Conservation (phyloP, 768 basidiomycete species). For the Boletus huronensis region DNA sequence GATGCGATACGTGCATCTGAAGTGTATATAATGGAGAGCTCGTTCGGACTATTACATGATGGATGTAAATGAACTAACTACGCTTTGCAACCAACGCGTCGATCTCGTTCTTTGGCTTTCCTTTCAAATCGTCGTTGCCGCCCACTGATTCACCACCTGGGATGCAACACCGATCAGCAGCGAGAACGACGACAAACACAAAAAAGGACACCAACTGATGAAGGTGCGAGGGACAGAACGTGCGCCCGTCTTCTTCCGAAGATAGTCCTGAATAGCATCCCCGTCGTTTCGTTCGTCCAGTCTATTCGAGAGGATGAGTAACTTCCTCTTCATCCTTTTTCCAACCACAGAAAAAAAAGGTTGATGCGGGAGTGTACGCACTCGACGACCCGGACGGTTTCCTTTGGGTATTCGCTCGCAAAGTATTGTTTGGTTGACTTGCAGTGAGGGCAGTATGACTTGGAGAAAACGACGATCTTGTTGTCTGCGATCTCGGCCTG, state of each 20-base stretch:
- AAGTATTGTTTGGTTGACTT: constrained; percentile 47
- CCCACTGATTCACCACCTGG: constrained; percentile 22
- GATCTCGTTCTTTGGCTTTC: not conserved
- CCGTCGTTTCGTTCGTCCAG: constrained; percentile 60
- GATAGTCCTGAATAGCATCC: constrained; percentile 60
- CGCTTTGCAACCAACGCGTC: constrained; percentile 10
- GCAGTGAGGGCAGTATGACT: constrained; percentile 55
- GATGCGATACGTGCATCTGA: not conserved
- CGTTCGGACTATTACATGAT: too few species aligned
- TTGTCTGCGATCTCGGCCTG: constrained; percentile 47
- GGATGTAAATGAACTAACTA: not conserved
- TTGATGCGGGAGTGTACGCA: constrained; percentile 26
- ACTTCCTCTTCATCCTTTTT: not conserved
- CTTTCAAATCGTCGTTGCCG: constrained; percentile 20
- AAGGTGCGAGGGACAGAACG: constrained; percentile 77
- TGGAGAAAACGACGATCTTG: constrained; percentile 60
- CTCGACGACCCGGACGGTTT: constrained; percentile 44
- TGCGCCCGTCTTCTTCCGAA: constrained; percentile 60
- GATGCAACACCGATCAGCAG: not conserved
- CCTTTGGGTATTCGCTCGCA: constrained; percentile 35
- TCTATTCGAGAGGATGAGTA: constrained; percentile 23
- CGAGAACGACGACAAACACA: not conserved
- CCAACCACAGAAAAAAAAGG: not conserved
- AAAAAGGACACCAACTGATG: constrained; percentile 47
- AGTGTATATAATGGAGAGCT: constrained; percentile 1